Evolutionary conservation across 2,329 filamentous ascomycete species (phyloP).

Genomic region (Xenoacremonium recifei): DNA sequence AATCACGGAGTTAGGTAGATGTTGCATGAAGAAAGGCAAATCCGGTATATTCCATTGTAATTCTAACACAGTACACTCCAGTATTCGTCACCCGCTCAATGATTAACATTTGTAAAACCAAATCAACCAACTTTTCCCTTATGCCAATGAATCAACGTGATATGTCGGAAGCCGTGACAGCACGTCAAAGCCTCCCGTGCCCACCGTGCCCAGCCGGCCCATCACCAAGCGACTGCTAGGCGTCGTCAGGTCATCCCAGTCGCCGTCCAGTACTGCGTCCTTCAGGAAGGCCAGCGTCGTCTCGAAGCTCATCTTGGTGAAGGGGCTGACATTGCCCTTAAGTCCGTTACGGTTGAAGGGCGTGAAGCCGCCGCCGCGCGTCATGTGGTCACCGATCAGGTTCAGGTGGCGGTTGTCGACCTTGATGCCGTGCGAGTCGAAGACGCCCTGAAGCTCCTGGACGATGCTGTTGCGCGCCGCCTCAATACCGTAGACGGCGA

Average conservation of each 20-base stretch:
- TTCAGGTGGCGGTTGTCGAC: conserved; percentile 93
- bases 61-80: too few relatives aligned
- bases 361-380: conserved; percentile 82
- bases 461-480: conserved; percentile 87
- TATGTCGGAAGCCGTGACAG: conserved; percentile 60
- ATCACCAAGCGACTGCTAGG: conserved; percentile 88
- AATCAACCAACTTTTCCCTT: conserved; percentile 9
- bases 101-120: too few relatives aligned
- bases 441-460: conserved; percentile 80
- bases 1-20: too few relatives aligned
- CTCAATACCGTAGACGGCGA: conserved; percentile 87
- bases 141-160: conserved; percentile 37
- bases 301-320: conserved; percentile 99
- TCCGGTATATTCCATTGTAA: too few relatives aligned
- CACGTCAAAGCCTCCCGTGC: conserved; percentile 91
- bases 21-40: too few relatives aligned
- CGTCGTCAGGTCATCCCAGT: conserved; percentile 83
- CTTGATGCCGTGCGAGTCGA: conserved; percentile 84
- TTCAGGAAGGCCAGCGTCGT: conserved; percentile 92
- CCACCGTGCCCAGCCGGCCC: conserved; percentile 76
- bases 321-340: conserved; percentile 79
- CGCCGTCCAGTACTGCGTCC: conserved; percentile 85
- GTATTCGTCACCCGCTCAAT: too few relatives aligned
- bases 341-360: conserved; percentile 92
- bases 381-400: conserved; percentile 97